Percentiles rank a stretch among this genome's conserved stretches.
These are phyloP conservation scores for Rugosomyces carneus DNA, from an alignment of 1,284 basidiomycete species.

Conservation along the genomic window DNA sequence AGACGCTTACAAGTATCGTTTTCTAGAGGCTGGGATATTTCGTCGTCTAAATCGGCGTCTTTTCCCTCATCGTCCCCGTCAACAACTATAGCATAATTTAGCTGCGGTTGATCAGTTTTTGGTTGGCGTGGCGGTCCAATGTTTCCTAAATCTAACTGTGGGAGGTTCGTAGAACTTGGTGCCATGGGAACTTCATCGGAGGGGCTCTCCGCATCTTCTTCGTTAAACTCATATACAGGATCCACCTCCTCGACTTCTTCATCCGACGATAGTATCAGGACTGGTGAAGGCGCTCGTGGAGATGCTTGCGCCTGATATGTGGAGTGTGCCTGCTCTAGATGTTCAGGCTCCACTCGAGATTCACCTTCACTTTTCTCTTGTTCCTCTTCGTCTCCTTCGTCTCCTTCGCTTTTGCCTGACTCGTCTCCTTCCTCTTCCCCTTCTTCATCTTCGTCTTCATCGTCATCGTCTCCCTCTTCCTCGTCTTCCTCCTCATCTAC, in stretches of 20 bases:
- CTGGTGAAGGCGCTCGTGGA: conserved; percentile 6
- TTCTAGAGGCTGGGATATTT: conserved; percentile 21
- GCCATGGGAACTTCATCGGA: conserved; percentile 12
- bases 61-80: conserved; percentile 1
- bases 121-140: conserved; percentile 2
- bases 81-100: conserved; percentile 5
- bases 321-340: conserved; percentile 18
- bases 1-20: conserved; percentile 21
- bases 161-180: conserved; percentile 8
- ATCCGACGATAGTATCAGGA: conserved; percentile 11
- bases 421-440: neutral
- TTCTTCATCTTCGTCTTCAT: conserved; percentile 20
- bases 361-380: conserved; percentile 5
- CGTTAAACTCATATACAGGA: conserved; percentile 1
- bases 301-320: neutral
- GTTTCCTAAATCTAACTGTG: neutral
- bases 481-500: conserved; percentile 20
- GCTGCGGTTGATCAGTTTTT: conserved; percentile 15
- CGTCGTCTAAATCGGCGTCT: conserved; percentile 3
- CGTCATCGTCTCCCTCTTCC: conserved; percentile 16
- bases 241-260: conserved; percentile 13
- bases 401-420: conserved; percentile 21
- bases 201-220: conserved; percentile 9
- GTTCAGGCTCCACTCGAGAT: conserved; percentile 17
- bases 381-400: conserved; percentile 16